These are phyloP conservation scores for Linum tenue DNA, from an alignment of 345 rosid species.

Conservation along the genomic window DNA sequence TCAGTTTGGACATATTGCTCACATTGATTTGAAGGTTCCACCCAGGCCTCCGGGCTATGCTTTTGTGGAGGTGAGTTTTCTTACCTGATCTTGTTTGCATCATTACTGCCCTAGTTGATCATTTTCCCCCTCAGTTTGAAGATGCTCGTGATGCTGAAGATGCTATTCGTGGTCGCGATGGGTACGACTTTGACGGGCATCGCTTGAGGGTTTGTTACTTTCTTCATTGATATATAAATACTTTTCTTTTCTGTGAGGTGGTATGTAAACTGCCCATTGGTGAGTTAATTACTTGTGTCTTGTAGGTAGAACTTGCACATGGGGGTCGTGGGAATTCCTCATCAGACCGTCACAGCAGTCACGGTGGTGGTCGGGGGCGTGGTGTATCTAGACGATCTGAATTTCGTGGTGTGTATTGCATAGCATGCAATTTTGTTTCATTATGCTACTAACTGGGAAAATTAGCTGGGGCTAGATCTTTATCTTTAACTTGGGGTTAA, in stretches of 20 bases:
- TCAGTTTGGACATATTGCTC: constrained; percentile 25
- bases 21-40: constrained; percentile 85
- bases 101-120: not conserved
- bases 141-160: constrained; percentile 15
- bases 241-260: no score
- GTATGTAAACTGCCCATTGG: not conserved
- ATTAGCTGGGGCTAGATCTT: not conserved
- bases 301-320: constrained; percentile 10
- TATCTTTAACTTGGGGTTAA: not conserved
- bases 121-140: constrained; percentile 15
- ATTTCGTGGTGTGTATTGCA: constrained; percentile 3
- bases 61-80: constrained; percentile 57
- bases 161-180: constrained; percentile 10
- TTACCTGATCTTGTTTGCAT: not conserved
- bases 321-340: constrained; percentile 19
- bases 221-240: not conserved
- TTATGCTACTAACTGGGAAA: not conserved
- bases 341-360: constrained; percentile 4
- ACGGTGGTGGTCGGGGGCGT: constrained; percentile 1
- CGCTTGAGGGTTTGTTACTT: constrained; percentile 3
- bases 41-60: constrained; percentile 99
- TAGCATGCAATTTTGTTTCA: not conserved
- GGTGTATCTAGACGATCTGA: constrained; percentile 10
- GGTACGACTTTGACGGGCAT: constrained; percentile 9
- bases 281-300: not conserved